Base-by-base conservation (phyloP, 768 basidiomycete species). In the Pisolithus orientalis region DNA sequence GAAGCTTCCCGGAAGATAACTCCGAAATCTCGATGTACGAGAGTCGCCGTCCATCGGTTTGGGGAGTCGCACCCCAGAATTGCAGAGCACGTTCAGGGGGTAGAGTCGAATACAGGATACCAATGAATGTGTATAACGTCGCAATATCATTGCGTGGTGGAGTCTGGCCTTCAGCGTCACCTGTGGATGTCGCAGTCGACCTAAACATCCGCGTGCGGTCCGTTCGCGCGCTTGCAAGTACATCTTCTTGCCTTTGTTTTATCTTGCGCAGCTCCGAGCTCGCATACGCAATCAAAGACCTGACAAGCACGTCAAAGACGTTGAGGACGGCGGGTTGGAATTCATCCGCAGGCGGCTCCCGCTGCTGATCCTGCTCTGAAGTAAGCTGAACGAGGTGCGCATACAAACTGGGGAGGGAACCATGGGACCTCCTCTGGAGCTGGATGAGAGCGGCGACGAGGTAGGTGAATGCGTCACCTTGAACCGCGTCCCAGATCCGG, bases 211-310 rank as follows among this genome's bases (percentile, higher is more conserved):
- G 74, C 14, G 80, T 75, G 27, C 87, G 76, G 62, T 85, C 84
- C 4, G 80, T 76, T 10, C 87, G 78, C 24, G 80, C 79, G 55
- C 74, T 83, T 1, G 86, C 84, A 42, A 90, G 74, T 4, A 85
- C 75, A 63, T 96, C 93, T 66, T 95, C 93, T 64, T 96, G 94
- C 29, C 86, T 73, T 56, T 93, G 89, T 62, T 92, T 90, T 65
- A 96, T 87, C 66, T 90, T 90, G 34, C 87, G 80, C 34, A 90
- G 74, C 65, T 89, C 87, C 0, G 88, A 88, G 6, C 86, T 87
- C 3, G 88, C 87, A 53, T 87, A 84, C 0, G 79, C 83, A 62
- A 90, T 82, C 28, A 88, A 67, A 6, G 83, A 82, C 42, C 85
- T 78, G 25, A 94, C 68, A 11, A 93, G 79, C 1, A 74, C 72